Conservation (phyloP, 129 eudicot genomes). For the Chrysanthemum seticuspe region DNA sequence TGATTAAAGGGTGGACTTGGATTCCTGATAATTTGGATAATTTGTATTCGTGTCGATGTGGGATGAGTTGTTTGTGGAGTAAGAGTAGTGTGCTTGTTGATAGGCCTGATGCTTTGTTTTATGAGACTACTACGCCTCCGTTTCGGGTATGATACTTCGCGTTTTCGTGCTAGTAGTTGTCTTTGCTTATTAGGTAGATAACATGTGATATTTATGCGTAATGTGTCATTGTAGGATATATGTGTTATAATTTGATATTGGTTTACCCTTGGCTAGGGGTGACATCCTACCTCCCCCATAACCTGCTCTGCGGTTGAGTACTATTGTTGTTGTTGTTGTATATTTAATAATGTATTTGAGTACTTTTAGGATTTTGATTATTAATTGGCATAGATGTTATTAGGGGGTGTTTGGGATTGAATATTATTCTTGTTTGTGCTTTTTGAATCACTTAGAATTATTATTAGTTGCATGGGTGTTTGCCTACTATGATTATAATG, state of each 20-base stretch:
- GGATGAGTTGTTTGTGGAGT: constrained; percentile 97
- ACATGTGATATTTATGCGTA: neutral
- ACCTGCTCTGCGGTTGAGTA: too few relatives aligned
- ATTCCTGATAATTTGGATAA: constrained; percentile 98
- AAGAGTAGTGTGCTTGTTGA: constrained; percentile 88
- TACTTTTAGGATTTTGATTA: too few relatives aligned
- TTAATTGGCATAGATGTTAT: too few relatives aligned
- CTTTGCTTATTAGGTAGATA: too few relatives aligned
- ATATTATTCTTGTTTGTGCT: too few relatives aligned
- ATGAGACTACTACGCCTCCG: constrained; percentile 92
- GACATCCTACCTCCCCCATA: too few relatives aligned
- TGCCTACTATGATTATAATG: too few relatives aligned
- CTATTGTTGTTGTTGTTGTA: too few relatives aligned
- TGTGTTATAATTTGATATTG: constrained; percentile 6
- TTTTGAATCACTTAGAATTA: too few relatives aligned
- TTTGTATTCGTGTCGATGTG: constrained; percentile 84
- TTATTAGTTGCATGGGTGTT: too few relatives aligned
- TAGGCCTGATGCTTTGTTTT: constrained; percentile 92
- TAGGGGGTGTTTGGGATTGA: too few relatives aligned
- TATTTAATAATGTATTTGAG: too few relatives aligned
- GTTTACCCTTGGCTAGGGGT: neutral
- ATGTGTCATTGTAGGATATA: neutral
- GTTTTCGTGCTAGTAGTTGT: neutral
- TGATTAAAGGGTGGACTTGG: constrained; percentile 99
- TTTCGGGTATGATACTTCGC: constrained; percentile 44